Evolutionary conservation across 225 moss, liverwort and hornwort species (phyloP), one percentile per base, ranked within the genome.

Genomic region (Marchantia polymorpha): DNA sequence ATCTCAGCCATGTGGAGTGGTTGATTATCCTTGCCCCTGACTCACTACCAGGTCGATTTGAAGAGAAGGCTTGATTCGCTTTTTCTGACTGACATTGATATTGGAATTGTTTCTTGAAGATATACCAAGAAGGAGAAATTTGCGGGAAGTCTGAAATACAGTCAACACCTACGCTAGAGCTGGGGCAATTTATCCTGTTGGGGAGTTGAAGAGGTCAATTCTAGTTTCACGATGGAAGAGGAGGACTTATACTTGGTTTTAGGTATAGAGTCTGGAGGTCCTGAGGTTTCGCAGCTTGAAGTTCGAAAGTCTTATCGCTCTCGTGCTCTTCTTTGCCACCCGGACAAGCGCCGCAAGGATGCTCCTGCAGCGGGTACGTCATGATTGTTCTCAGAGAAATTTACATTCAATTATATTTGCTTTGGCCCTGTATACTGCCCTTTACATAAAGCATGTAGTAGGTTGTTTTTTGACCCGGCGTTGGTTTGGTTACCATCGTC

Each of bases 331-430:
- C 86, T 89, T 69, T 92, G 89, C 58, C 93, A 94, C 79, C 93
- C 92, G 49, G 93, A 92, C 31, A 94, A 94, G 89, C 89, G 92
- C 15, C 90, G 88, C 9, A 86, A 89, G 14, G 93, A 94, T 83
- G 88, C 74, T 49, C 54, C 89, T 80, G 87, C 84, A 16, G 92
- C 88, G 55, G 92, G 92, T 89, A 17, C 19, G 82, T 76, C 12
- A 20, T 59, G 4, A 58, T 29, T 10, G 23, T 51, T 19, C 31
- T 58, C 19, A 20, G 49, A 27, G 13, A 52, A 23, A 26, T 29
- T 58, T 20, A 6, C 52, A 54, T 27, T 13, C 71, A 23, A 3
- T 52, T 26, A 1, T 7, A 19, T 26, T 30, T 54, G 27, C 16
- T 30, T 53, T 74, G 26, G 73, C 55, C 1, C 73, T 10, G 2